Percentiles rank a stretch among this genome's conserved stretches.
Evolutionary conservation across 2,329 filamentous ascomycete species (phyloP).

Genomic region (Penicillium sp.): DNA sequence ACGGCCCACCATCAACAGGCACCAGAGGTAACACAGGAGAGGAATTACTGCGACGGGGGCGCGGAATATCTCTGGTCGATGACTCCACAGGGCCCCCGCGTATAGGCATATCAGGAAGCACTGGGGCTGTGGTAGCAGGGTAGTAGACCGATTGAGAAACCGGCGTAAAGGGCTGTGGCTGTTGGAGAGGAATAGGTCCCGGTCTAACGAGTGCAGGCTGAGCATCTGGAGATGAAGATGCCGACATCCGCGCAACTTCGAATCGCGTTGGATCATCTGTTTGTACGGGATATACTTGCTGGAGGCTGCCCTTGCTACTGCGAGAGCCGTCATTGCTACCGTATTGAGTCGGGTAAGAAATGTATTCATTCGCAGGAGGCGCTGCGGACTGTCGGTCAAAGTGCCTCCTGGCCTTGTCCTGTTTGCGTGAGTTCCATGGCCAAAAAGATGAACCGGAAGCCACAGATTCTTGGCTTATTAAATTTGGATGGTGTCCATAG

Average conservation of each 20-base stretch:
- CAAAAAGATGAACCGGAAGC: slow-evolving; percentile 54
- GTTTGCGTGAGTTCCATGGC: slow-evolving; percentile 58
- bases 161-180: slow-evolving; percentile 74
- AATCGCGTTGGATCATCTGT: slow-evolving; percentile 62
- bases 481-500: slow-evolving; percentile 51
- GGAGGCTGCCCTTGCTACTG: slow-evolving; percentile 43
- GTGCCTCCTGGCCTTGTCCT: slow-evolving; percentile 35
- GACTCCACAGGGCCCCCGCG: background rate
- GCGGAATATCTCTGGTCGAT: background rate
- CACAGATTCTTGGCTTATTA: slow-evolving; percentile 51
- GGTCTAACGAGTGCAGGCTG: slow-evolving; percentile 44
- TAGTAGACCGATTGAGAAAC: slow-evolving; percentile 66
- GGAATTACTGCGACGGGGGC: slow-evolving; percentile 43
- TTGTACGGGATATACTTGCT: slow-evolving; percentile 63
- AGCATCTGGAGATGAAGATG: slow-evolving; percentile 19
- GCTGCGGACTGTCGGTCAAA: background rate
- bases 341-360: slow-evolving; percentile 2
- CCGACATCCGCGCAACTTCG: slow-evolving; percentile 46
- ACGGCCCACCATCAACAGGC: slow-evolving; percentile 19
- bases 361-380: background rate
- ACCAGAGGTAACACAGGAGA: slow-evolving; percentile 41
- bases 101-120: slow-evolving; percentile 33
- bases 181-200: slow-evolving; percentile 68
- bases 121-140: slow-evolving; percentile 38
- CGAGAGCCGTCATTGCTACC: slow-evolving; percentile 19